Evolutionary conservation across 371 early-diverging fungal species (phyloP).

Genomic region (Syncephalastrum contaminatum): DNA sequence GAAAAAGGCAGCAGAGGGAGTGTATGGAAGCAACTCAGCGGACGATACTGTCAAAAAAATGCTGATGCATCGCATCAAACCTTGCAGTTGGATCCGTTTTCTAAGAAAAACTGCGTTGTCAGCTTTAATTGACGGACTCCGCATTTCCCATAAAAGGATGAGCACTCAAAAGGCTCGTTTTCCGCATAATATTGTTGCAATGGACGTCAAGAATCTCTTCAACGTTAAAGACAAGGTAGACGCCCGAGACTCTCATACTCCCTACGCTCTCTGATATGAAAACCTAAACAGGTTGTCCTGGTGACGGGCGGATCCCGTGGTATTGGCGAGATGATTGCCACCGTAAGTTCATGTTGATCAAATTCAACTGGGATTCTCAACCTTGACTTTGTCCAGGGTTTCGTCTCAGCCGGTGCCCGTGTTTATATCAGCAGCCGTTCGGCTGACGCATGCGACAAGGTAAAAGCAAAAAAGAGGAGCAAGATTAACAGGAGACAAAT

Average conservation of each 20-base stretch:
- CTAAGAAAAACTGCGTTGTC: too few relatives aligned
- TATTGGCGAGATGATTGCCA: conserved; percentile 65
- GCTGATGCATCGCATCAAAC: too few relatives aligned
- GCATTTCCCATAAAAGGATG: too few relatives aligned
- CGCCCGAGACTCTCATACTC: neutral
- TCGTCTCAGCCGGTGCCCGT: conserved; percentile 72
- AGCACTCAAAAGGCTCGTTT: neutral
- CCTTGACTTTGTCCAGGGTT: conserved; percentile 39
- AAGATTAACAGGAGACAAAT: too few relatives aligned
- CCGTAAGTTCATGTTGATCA: conserved; percentile 12
- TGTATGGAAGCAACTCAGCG: too few relatives aligned
- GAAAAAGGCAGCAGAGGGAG: too few relatives aligned
- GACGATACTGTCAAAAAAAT: too few relatives aligned
- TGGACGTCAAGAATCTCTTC: conserved; percentile 20
- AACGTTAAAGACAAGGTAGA: conserved; percentile 63
- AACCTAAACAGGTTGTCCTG: conserved; percentile 69
- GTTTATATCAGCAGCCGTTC: conserved; percentile 77
- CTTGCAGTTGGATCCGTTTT: too few relatives aligned
- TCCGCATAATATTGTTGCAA: neutral
- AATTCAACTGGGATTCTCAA: neutral
- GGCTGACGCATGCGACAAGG: conserved; percentile 59
- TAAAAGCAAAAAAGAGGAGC: conserved; percentile 4
- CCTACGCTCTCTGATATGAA: conserved; percentile 8
- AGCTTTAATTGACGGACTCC: too few relatives aligned
- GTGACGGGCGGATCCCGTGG: conserved; percentile 87